phyloP scores from a whole-genome alignment of 192 early-diverging fungal species.

The Coemansia sp. region DNA sequence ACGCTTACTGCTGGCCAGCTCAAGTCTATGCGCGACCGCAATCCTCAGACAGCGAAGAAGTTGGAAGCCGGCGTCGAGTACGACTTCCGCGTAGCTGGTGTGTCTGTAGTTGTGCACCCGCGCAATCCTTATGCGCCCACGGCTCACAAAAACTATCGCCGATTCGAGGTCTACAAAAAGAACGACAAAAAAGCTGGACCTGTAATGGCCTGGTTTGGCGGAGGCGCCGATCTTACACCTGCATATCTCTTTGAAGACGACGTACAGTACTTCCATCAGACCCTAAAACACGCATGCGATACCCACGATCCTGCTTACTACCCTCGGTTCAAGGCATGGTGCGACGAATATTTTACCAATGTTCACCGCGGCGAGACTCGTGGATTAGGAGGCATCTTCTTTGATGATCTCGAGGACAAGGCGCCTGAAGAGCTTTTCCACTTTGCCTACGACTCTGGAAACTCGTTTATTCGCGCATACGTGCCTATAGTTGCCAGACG shows the following conservation, averaged over 20 bases:
- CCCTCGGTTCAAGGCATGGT: slow-evolving; percentile 92
- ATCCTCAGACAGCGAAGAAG: slow-evolving; percentile 56
- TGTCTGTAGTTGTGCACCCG: slow-evolving; percentile 92
- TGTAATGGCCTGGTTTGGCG: slow-evolving; percentile 93
- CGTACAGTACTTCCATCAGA: slow-evolving; percentile 89
- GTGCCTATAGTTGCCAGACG: slow-evolving; percentile 83
- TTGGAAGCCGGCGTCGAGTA: slow-evolving; percentile 62
- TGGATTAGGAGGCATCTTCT: slow-evolving; percentile 97
- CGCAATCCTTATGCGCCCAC: slow-evolving; percentile 96
- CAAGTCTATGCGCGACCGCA: slow-evolving; percentile 88
- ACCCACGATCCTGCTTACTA: slow-evolving; percentile 83
- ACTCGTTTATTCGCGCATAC: slow-evolving; percentile 81
- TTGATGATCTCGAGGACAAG: slow-evolving; percentile 89
- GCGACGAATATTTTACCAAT: slow-evolving; percentile 91
- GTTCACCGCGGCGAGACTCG: slow-evolving; percentile 87
- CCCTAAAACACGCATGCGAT: slow-evolving; percentile 92
- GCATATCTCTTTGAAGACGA: slow-evolving; percentile 89
- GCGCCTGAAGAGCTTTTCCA: slow-evolving; percentile 74
- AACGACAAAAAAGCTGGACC: slow-evolving; percentile 61
- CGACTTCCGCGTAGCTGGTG: slow-evolving; percentile 87
- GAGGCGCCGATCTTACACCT: slow-evolving; percentile 94
- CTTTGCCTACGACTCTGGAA: slow-evolving; percentile 84
- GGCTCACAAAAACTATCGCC: slow-evolving; percentile 95
- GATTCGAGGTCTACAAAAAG: slow-evolving; percentile 84
- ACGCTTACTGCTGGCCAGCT: slow-evolving; percentile 77